Percentiles rank a stretch among this genome's conserved stretches.
These are phyloP conservation scores for Herpotrichia juniperi DNA, from an alignment of 2,329 filamentous ascomycete genomes.

Conservation along the genomic window DNA sequence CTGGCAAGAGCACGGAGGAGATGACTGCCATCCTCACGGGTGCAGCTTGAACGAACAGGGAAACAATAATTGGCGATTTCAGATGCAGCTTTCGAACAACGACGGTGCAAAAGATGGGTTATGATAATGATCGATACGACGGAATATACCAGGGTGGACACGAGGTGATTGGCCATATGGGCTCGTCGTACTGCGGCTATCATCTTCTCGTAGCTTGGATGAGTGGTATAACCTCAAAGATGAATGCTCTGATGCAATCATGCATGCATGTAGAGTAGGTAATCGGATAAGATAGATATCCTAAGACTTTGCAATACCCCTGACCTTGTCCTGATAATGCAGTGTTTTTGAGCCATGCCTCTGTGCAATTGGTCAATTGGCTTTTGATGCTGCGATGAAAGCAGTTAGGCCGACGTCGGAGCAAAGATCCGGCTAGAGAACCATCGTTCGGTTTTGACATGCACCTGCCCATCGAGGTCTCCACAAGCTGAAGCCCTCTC, in stretches of 20 bases:
- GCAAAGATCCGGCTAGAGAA: neutral
- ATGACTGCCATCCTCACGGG: slow-evolving; percentile 38
- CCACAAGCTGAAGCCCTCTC: neutral
- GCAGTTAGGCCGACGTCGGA: neutral
- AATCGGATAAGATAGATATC: neutral
- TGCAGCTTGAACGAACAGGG: neutral
- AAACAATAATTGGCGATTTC: neutral
- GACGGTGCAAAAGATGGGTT: neutral
- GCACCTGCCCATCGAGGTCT: neutral
- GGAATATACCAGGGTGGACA: neutral
- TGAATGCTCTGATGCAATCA: neutral
- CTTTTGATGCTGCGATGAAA: neutral
- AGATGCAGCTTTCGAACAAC: neutral
- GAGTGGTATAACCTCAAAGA: neutral
- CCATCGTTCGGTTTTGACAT: neutral
- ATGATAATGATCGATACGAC: neutral
- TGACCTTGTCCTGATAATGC: neutral
- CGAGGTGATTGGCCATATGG: neutral
- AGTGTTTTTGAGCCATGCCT: no score
- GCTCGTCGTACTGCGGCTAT: neutral
- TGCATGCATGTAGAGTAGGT: neutral
- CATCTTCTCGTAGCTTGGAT: neutral
- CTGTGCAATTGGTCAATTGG: no score
- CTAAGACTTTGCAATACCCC: neutral
- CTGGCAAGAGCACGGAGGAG: slow-evolving; percentile 48